These are phyloP conservation scores for Elongisporangium anandrum DNA, from an alignment of 352 stramenopile genomes.

Conservation along the genomic window DNA sequence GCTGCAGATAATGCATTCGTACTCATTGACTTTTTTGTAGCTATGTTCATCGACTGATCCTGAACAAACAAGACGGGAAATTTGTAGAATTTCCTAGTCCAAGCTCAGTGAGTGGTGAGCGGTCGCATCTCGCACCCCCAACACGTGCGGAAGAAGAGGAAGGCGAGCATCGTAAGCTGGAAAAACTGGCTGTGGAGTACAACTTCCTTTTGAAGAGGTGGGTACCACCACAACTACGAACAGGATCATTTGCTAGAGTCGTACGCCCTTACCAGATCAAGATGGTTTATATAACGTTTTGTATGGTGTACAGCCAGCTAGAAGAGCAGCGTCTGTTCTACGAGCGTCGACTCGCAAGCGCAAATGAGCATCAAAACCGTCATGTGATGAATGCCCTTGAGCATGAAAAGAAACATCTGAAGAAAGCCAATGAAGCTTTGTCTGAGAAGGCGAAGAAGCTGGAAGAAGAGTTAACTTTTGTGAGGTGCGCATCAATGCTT, in stretches of 20 bases:
- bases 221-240: neutral
- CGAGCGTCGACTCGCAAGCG: constrained; percentile 69
- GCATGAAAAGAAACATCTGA: constrained; percentile 78
- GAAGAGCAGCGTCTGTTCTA: constrained; percentile 95
- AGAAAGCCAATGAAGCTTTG: constrained; percentile 63
- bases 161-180: constrained; percentile 92
- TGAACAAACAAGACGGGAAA: constrained; percentile 92
- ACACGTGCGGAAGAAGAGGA: constrained; percentile 87
- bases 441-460: constrained; percentile 72
- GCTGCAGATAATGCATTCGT: too few species aligned
- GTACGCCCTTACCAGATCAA: neutral
- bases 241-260: too few species aligned
- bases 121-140: constrained; percentile 57
- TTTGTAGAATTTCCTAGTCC: constrained; percentile 94
- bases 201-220: constrained; percentile 94
- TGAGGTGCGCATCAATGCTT: constrained; percentile 35
- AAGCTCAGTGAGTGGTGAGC: constrained; percentile 58
- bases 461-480: constrained; percentile 78
- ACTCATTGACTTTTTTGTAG: constrained; percentile 14
- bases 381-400: constrained; percentile 55
- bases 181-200: constrained; percentile 95
- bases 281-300: neutral
- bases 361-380: constrained; percentile 51
- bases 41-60: constrained; percentile 83
- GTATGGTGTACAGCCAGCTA: constrained; percentile 75